phyloP scores from a whole-genome alignment of 192 early-diverging fungal genomes.

The Coemansia erecta region DNA sequence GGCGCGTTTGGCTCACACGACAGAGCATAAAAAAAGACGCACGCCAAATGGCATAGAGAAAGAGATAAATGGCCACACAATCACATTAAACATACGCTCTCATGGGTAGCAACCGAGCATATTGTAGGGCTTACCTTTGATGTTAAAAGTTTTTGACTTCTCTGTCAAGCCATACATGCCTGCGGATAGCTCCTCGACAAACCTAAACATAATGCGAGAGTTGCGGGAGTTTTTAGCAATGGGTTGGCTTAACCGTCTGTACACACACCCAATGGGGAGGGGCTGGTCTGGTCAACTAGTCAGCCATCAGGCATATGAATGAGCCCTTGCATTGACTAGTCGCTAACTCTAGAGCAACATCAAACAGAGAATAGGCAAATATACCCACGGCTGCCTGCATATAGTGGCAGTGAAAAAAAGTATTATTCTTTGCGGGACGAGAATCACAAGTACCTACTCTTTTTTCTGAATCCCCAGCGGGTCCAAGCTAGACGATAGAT shows the following conservation, averaged over 20 bases:
- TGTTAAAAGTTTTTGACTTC: conserved; percentile 41
- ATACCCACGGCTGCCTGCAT: no score
- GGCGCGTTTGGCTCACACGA: no score
- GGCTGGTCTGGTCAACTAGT: no score
- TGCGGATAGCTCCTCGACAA: conserved; percentile 57
- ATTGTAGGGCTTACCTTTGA: conserved; percentile 21
- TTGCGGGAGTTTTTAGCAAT: conserved; percentile 73
- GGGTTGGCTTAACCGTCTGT: not conserved
- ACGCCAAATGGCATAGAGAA: not conserved
- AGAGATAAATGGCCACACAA: not conserved
- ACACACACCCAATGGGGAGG: not conserved
- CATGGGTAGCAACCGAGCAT: no score
- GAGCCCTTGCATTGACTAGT: no score
- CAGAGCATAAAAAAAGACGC: no score
- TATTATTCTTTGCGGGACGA: not conserved
- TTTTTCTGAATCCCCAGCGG: conserved; percentile 67
- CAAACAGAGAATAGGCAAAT: no score
- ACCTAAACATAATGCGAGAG: conserved; percentile 19
- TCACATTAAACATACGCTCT: not conserved
- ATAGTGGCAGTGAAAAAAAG: not conserved
- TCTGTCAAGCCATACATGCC: conserved; percentile 71
- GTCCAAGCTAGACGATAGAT: conserved; percentile 79
- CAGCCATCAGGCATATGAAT: no score
- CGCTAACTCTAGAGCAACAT: no score
- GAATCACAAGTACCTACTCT: conserved; percentile 39